Base-by-base conservation (phyloP, 768 basidiomycete species). In the Hortiboletus campestris region DNA sequence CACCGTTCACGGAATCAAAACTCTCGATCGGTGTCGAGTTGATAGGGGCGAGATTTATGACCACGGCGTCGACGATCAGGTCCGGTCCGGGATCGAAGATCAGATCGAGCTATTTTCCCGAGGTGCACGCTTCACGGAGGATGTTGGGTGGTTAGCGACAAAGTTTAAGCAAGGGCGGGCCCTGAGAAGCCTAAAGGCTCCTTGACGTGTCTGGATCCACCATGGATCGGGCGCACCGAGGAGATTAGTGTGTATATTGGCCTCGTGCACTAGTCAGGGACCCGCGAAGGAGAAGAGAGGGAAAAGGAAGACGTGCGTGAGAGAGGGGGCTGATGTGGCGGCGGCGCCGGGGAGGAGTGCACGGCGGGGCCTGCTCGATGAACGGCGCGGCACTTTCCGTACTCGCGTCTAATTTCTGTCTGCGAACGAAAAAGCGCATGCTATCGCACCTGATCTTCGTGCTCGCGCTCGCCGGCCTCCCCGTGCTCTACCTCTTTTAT, bases 71-170 rank as follows among this genome's bases (percentile, higher is more conserved):
- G 66, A 64, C 66, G 66, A 67, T 69, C 67, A 69, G 67, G 65
- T 43, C 63, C 63, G 67, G 65, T 43, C 63, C 63, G n/a, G 59
- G 58, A 69, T 69, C 66, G 55, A 59, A 67, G 66, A 67, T 67
- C 66, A 58, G 64, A 66, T 68, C 58, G 63, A n/a, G 48, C 17
- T 20, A 4, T 53, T 63, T 47, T 53, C 49, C 56, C 56, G 64
- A 51, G 51, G 49, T 25, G 54, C 54, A 67, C 53, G 65, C 60
- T 62, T 66, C 60, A 62, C 63, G 64, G 62, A 57, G 34, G 48
- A 56, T 53, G 51, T 59, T 59, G 61, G 47, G 48, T 58, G 50
- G 48, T 47, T 35, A 25, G 48, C 63, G 53, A 43, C n/a, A 51
- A 57, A 57, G 50, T 34, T 35, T 49, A 43, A 29, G 45, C 20